Base-by-base conservation (phyloP, 768 basidiomycete species). In the Leccinellum luteum region DNA sequence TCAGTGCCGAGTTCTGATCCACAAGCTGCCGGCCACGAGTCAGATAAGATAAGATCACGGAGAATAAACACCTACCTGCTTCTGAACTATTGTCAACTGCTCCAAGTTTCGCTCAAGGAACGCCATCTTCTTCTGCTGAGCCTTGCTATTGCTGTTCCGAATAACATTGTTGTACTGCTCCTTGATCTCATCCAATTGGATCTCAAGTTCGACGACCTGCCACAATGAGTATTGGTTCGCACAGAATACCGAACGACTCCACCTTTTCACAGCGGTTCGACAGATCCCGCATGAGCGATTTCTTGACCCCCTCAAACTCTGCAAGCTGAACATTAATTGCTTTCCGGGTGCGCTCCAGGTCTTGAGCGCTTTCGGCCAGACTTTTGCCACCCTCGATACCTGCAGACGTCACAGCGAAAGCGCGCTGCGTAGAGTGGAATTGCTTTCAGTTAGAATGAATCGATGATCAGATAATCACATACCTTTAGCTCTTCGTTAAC, bases 241-340 rank as follows among this genome's bases (percentile, higher is more conserved):
- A 48, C 25, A 74, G 28, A 35, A 55, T 17, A 44, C 35, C 48
- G 10, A 59, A 55, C 47, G 51, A 59, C 32, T 41, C 64, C 75
- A 92, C 95, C 87, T 98, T 98, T 81, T 99, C 97, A 73, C 97
- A 99, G 28, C 97, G 94, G 74, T 99, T 98, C 78, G 98, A 96
- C 65, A 99, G 76, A 79, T 99, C 97, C 35, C 94, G 89, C 92
- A 99, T 97, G 60, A 99, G 84, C 49, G 92, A 96, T 79, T 97
- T 96, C 83, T 98, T 98, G 65, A 97, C 94, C 19, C 92, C 90
- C 70, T 99, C 97, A 73, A 99, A 99, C 70, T 99, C 97, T 58
- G 95, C 92, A 58, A 96, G 86, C 69, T 98, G 96, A n/a, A 94
- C 90, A 61, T 94, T 96, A 76, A 97, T 94, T 13, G 92, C 92